These are phyloP conservation scores for Elongisporangium undulatum DNA, from an alignment of 352 stramenopile species.

Conservation along the genomic window DNA sequence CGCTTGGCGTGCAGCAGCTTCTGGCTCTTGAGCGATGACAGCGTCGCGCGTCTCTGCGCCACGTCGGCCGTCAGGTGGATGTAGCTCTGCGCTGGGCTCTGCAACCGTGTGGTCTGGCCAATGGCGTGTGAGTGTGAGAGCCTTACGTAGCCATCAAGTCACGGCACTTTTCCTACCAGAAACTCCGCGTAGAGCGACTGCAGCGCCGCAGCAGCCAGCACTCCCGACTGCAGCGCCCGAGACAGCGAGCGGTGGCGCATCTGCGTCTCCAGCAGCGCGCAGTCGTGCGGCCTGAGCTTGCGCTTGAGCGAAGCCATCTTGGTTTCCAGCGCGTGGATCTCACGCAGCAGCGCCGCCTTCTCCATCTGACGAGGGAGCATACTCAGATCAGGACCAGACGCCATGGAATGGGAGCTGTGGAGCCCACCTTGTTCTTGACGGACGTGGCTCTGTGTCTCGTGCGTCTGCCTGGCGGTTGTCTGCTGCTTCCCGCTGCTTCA, in stretches of 20 bases:
- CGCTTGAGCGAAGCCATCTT: not conserved
- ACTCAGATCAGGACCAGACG: not conserved
- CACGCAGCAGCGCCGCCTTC: slow-evolving; percentile 11
- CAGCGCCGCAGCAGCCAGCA: too few relatives aligned
- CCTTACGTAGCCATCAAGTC: not conserved
- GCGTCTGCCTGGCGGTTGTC: too few relatives aligned
- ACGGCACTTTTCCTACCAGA: not conserved
- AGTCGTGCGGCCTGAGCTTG: not conserved
- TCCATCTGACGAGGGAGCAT: slow-evolving; percentile 14
- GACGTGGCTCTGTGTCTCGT: not conserved
- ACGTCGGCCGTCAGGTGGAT: slow-evolving; percentile 19
- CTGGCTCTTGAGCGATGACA: slow-evolving; percentile 19
- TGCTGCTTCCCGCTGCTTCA: not conserved
- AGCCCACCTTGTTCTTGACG: not conserved
- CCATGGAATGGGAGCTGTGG: too few relatives aligned
- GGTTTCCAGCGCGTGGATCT: slow-evolving; percentile 9
- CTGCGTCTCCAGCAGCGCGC: not conserved
- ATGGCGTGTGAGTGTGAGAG: not conserved
- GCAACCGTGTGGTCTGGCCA: slow-evolving; percentile 4
- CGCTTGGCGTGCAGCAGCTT: slow-evolving; percentile 22
- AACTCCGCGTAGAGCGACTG: not conserved
- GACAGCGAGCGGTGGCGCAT: not conserved
- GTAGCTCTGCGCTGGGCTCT: slow-evolving; percentile 29
- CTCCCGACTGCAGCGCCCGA: not conserved
- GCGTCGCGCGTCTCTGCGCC: slow-evolving; percentile 6